These are phyloP conservation scores for Brettanomyces custersianus DNA, from an alignment of 805 yeast genomes.

Conservation along the genomic window DNA sequence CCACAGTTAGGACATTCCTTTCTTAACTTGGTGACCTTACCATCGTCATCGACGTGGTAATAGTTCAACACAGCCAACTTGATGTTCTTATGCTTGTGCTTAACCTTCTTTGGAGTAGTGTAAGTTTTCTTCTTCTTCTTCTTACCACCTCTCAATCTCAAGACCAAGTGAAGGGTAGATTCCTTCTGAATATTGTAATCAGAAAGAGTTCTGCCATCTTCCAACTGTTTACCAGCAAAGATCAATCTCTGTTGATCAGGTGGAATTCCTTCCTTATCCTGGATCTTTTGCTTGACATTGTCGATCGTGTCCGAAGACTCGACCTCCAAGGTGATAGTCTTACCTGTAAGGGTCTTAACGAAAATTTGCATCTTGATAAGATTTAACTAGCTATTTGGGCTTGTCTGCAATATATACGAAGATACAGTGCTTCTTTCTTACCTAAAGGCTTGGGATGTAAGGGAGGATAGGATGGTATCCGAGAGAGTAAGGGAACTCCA, in stretches of 20 bases:
- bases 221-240: constrained; percentile 99
- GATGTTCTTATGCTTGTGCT: constrained; percentile 99
- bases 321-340: constrained; percentile 81
- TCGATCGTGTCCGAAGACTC: constrained; percentile 97
- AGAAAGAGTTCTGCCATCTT: constrained; percentile 97
- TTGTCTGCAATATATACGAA: constrained; percentile 25
- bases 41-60: constrained; percentile 99
- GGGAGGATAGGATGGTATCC: background rate
- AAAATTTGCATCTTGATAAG: constrained; percentile 38
- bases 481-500: background rate
- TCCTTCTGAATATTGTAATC: constrained; percentile 99
- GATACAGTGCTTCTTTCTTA: constrained; percentile 29
- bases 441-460: constrained; percentile 12
- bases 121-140: constrained; percentile 99
- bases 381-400: constrained; percentile 31
- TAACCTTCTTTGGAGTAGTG: constrained; percentile 99
- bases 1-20: constrained; percentile 98
- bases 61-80: constrained; percentile 98
- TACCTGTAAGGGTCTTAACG: constrained; percentile 52
- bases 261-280: constrained; percentile 99
- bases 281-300: constrained; percentile 93
- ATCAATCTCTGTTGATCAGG: constrained; percentile 99
- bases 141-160: constrained; percentile 97
- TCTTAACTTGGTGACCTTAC: constrained; percentile 97
- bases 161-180: constrained; percentile 92